phyloP scores from a whole-genome alignment of 257 asterid species.

The Salvia miltiorrhiza region DNA sequence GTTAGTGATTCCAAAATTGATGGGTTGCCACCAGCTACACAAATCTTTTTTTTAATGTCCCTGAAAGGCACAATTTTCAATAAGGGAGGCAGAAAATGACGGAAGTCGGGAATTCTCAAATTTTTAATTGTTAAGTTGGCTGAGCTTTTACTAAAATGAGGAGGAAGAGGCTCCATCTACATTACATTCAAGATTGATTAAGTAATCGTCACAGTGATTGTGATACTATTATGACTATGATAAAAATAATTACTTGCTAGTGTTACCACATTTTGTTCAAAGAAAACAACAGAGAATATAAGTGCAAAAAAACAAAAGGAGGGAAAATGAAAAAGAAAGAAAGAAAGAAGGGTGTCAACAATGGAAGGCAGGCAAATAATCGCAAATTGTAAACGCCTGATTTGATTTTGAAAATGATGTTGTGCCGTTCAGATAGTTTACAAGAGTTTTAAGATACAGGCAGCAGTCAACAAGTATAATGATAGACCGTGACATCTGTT shows the following conservation, averaged over 20 bases:
- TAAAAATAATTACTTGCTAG: neutral
- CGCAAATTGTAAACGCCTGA: neutral
- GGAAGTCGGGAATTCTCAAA: neutral
- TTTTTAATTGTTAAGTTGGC: neutral
- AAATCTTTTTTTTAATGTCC: constrained; percentile 51
- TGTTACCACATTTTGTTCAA: neutral
- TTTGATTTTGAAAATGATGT: neutral
- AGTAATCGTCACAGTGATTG: neutral
- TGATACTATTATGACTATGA: neutral
- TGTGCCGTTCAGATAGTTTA: neutral
- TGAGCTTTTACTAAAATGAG: neutral
- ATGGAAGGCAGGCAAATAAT: neutral
- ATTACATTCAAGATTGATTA: constrained; percentile 7
- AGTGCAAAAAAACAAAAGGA: neutral
- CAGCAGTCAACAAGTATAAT: neutral
- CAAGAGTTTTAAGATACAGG: neutral
- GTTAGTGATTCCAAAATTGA: constrained; percentile 78
- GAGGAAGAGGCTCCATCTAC: neutral
- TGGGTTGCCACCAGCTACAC: constrained; percentile 93
- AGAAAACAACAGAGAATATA: neutral
- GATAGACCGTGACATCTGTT: no score
- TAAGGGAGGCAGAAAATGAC: neutral
- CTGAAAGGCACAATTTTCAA: constrained; percentile 34
- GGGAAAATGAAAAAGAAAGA: neutral
- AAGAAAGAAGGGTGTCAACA: neutral